phyloP scores from a whole-genome alignment of 2,329 filamentous ascomycete species.

The Calonectria henricotiae region DNA sequence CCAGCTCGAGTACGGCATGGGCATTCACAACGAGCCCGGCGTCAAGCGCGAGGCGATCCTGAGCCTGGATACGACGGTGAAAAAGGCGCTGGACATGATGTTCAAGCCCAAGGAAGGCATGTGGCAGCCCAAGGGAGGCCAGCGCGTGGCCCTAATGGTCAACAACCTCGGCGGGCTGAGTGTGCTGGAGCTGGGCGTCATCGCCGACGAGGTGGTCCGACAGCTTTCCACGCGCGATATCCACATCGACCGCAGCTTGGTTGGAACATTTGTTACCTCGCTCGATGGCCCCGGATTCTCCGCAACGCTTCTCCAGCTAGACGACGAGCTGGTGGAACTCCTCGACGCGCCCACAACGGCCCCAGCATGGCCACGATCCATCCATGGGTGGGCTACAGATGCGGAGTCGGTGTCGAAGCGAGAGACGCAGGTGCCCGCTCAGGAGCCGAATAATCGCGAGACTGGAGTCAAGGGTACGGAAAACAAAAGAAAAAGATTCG shows the following conservation, averaged over 20 bases:
- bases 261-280: constrained; percentile 49
- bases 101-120: constrained; percentile 46
- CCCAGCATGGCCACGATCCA: constrained; percentile 48
- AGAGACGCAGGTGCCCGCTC: constrained; percentile 28
- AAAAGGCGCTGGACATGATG: constrained; percentile 46
- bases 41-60: constrained; percentile 45
- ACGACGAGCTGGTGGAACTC: constrained; percentile 43
- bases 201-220: constrained; percentile 47
- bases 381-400: constrained; percentile 46
- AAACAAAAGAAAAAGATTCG: not conserved
- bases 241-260: constrained; percentile 42
- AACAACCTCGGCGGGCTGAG: constrained; percentile 51
- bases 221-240: constrained; percentile 38
- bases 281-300: constrained; percentile 50
- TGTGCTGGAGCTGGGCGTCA: constrained; percentile 48
- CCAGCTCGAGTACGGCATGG: constrained; percentile 51
- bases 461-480: constrained; percentile 44
- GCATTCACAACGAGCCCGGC: constrained; percentile 52
- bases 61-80: constrained; percentile 42
- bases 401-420: constrained; percentile 38
- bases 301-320: constrained; percentile 45
- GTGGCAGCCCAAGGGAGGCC: constrained; percentile 45
- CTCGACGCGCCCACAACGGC: constrained; percentile 48
- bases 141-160: constrained; percentile 47
- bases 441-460: constrained; percentile 37